Evolutionary conservation across 495 filamentous ascomycete genomes (phyloP), one percentile per base, ranked within the genome.

Genomic region (Penicillium verhagenii): DNA sequence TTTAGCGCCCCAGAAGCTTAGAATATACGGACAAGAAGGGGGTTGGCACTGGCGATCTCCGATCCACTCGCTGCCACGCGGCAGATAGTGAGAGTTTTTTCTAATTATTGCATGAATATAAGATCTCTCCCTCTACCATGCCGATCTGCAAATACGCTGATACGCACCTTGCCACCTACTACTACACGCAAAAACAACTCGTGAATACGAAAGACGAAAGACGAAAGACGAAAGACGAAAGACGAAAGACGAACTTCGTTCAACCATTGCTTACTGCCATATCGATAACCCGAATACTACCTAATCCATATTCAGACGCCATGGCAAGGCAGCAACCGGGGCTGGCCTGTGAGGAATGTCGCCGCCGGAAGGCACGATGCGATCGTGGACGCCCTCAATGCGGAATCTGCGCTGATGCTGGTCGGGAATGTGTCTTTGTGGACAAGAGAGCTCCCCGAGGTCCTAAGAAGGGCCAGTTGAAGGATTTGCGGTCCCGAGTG

Each of bases 321-420:
- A 40, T 25, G 42, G 42, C 23, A n/a, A 45, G 47, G 19, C 53
- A 56, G 46, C 50, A 53, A 33, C 54, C 54, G 2, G 58, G 58
- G 11, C 46, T 60, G 24, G 58, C 58, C 4, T 60, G 58, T n/a
- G 58, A 60, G 29, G 58, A 60, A 53, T 60, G 58, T 35, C 58
- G 58, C 18, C 48, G 56, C 16, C 56, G 54, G 39, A 60, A 60
- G 19, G 54, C 56, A 44, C 58, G 58, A 35, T 60, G 58, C 31
- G 50, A 60, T 37, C 56, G 58, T 13, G 45, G 21, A 20, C 58
- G 46, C n/a, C 58, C 58, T 46, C 50, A 40, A 46, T 60, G 58
- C 38, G 46, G 56, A 6, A 47, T 48, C 18, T 60, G 58, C 4
- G 43, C 52, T 20, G 58, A 60, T 14, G 46, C 49, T n/a, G 58